Evolutionary conservation across 805 yeast species (phyloP).

Genomic region (Yamadazyma scolyti): DNA sequence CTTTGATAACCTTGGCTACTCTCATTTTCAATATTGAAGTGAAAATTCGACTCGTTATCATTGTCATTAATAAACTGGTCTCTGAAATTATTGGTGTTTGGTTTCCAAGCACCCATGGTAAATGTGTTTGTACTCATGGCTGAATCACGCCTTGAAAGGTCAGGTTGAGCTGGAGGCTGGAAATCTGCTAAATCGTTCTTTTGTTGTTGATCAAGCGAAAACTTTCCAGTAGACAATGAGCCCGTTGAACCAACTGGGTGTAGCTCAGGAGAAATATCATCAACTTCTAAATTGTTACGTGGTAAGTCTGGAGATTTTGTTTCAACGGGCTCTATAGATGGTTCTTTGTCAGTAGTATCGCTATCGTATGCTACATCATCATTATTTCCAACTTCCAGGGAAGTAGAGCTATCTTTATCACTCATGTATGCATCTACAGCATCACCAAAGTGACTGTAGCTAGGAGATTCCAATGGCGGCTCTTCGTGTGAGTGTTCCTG

Average conservation of each 20-base stretch:
- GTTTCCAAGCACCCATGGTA: conserved; percentile 56
- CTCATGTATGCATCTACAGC: conserved; percentile 29
- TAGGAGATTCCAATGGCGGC: conserved; percentile 18
- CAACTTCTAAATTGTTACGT: too few species aligned
- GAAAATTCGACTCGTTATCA: conserved; percentile 34
- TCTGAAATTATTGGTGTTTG: conserved; percentile 49
- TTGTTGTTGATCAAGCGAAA: conserved; percentile 14
- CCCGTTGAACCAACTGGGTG: conserved; percentile 24
- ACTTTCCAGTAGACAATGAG: conserved; percentile 26
- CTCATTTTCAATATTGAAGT: conserved; percentile 19
- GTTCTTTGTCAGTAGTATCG: too few species aligned
- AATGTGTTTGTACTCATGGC: conserved; percentile 34
- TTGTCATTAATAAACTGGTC: conserved; percentile 46
- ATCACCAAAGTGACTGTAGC: conserved; percentile 26
- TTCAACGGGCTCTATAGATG: too few species aligned
- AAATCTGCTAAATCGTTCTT: conserved; percentile 7
- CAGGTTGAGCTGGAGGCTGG: conserved; percentile 12
- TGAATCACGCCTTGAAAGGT: conserved; percentile 27
- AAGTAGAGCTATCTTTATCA: conserved; percentile 14
- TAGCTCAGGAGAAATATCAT: too few species aligned
- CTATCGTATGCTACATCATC: too few species aligned
- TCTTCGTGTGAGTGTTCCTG: not conserved
- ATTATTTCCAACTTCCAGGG: too few species aligned
- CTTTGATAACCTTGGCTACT: conserved; percentile 20
- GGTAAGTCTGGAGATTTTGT: too few species aligned